Base-by-base conservation (phyloP, 169 alveolate species). In the Cyclospora cayetanensis region DNA sequence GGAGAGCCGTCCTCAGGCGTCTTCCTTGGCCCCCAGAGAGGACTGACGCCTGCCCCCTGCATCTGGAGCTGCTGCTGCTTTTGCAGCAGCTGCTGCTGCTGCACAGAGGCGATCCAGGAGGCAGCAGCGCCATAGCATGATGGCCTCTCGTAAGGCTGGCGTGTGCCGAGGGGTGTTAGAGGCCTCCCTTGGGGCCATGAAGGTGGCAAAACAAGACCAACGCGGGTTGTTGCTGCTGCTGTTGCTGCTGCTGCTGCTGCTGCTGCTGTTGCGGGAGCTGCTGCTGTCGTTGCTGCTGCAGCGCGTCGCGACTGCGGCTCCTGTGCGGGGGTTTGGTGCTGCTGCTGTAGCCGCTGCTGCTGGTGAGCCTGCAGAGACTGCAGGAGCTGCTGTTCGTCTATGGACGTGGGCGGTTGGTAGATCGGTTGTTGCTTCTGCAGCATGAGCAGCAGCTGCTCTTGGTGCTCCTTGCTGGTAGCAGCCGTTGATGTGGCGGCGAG, bases 281-380 rank as follows among this genome's bases (percentile, higher is more conserved):
- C 70, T 15, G 70, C 15, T 55, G 34, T 9, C n/a, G 70, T 29
- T 55, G 70, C 70, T 55, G 15, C 29, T 55, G 70, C 70, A 15
- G 70, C 70, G n/a, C n/a, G n/a, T n/a, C n/a, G n/a, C n/a, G n/a
- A n/a, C n/a, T n/a, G n/a, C n/a, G n/a, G n/a, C n/a, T n/a, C n/a
- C n/a, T n/a, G n/a, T n/a, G n/a, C n/a, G n/a, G n/a, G n/a, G n/a
- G n/a, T n/a, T 15, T 46, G 55, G 39, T 25, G 77, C 4, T 29
- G 12, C 77, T 65, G 77, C 77, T 65, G 77, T 41, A 25, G 77
- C 77, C 2, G 77, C 77, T 65, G 77, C 77, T 65, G 77, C 77
- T 65, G 77, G 15, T 65, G 39, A 2, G 39, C 29, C 77, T 25
- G 11, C 34, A 65, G 39, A 22, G 39, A 65, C 42, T 25, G 77